Evolutionary conservation across 2,329 filamentous ascomycete species (phyloP), one percentile per base, ranked within the genome.

Genomic region (Rhinocladiella similis): DNA sequence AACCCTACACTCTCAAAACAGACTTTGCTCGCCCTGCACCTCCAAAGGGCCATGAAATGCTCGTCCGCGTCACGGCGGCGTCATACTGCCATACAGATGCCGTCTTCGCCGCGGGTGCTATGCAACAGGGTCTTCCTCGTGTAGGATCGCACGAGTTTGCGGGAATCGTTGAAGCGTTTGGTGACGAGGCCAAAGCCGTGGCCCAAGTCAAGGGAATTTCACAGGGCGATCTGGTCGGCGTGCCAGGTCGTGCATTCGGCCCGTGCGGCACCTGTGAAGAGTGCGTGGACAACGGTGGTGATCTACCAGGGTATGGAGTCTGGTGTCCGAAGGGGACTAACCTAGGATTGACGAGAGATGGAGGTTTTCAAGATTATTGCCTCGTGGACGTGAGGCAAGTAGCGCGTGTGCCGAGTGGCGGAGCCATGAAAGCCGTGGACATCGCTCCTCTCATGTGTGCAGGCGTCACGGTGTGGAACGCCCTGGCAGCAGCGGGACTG

Each of bases 41-140:
- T 64, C 70, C 12, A 3, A 18, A 60, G 22, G 60, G 57, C 35
- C 59, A 77, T 60, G 75, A 78, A 55, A 54, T 79, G 35, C 70
- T 79, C 20, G 69, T 78, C 64, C 71, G 70, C 53, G 75, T 79
- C 39, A 69, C 73, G 36, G 76, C 76, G 6, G 75, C 76, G 12
- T 77, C 75, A 2, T 79, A 78, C 63, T 78, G 75, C 65, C 76
- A 78, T 61, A 78, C 74, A 7, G 72, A 74, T 49, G 67, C 63
- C 25, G 70, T 74, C 20, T 69, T 74, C 29, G 69, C 69, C 16
- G 52, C 67, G 27, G 72, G 71, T 13, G 66, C 69, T 42, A 71
- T 73, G 71, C 65, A 66, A 16, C 66, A 66, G 2, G 56, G 68
- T 39, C 75, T 68, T 1, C 77, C 77, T 3, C 76, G 76, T 56